Percentiles rank a stretch among this genome's conserved stretches.
Conservation (phyloP, 2,329 filamentous ascomycete genomes). For the Diaporthe ampelina region DNA sequence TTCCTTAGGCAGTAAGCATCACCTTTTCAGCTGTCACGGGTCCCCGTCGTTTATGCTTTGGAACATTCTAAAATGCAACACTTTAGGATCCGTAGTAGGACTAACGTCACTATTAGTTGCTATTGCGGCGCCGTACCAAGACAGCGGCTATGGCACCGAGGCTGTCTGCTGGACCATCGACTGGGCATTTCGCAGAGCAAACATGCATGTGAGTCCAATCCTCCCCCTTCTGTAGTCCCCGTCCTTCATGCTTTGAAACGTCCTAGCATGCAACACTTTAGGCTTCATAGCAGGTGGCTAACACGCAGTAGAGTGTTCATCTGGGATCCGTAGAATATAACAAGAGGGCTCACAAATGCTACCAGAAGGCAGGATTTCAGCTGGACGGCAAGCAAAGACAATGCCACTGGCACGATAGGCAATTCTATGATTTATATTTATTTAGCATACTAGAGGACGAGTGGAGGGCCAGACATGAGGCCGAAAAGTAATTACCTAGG, state of each 20-base stretch:
- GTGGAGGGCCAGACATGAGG: constrained; percentile 41
- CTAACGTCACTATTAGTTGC: background rate
- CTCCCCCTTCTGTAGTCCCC: no score
- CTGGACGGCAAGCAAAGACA: constrained; percentile 49
- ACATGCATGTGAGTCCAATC: constrained; percentile 49
- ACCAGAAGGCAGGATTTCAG: constrained; percentile 56
- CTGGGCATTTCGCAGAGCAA: constrained; percentile 55
- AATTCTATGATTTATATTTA: constrained; percentile 44
- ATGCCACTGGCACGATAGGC: constrained; percentile 52
- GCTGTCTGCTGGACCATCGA: constrained; percentile 55
- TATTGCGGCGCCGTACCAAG: constrained; percentile 51
- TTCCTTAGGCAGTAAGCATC: constrained; percentile 35
- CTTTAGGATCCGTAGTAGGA: no score
- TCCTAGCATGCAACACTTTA: no score
- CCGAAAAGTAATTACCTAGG: no score
- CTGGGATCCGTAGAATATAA: constrained; percentile 56
- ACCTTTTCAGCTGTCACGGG: no score
- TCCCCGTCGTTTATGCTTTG: no score
- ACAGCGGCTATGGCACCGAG: constrained; percentile 56
- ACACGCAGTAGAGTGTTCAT: constrained; percentile 45
- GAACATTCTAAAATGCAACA: no score
- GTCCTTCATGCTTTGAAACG: no score
- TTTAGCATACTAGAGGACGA: constrained; percentile 48
- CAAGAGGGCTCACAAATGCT: constrained; percentile 52
- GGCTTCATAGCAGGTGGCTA: no score